Conservation (phyloP, 805 yeast genomes). For the Starmerella gropengiesseri region DNA sequence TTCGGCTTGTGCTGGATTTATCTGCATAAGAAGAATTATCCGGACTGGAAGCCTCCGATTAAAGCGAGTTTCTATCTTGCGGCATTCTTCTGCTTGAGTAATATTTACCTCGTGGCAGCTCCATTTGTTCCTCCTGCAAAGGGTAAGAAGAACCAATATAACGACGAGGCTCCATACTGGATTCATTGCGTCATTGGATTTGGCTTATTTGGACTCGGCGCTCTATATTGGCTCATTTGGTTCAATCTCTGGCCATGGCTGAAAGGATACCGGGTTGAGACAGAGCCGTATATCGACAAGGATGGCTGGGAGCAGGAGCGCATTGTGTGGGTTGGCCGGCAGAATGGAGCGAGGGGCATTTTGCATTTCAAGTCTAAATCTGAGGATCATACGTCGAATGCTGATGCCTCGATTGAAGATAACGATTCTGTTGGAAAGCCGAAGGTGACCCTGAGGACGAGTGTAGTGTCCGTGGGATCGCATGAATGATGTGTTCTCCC, state of each 20-base stretch:
- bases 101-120: conserved; percentile 58
- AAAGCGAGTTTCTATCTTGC: conserved; percentile 32
- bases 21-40: conserved; percentile 25
- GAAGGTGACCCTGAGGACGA: too few species aligned
- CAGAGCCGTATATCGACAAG: conserved; percentile 7
- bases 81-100: conserved; percentile 51
- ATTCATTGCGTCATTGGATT: conserved; percentile 70
- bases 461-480: too few species aligned
- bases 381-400: too few species aligned
- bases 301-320: conserved; percentile 13
- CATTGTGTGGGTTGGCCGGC: neutral
- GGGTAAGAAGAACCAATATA: conserved; percentile 41
- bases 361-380: neutral
- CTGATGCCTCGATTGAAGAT: too few species aligned
- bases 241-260: conserved; percentile 44
- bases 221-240: conserved; percentile 56
- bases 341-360: neutral
- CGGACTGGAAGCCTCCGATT: conserved; percentile 61
- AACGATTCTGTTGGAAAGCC: too few species aligned
- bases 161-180: conserved; percentile 53
- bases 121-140: conserved; percentile 70
- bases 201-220: conserved; percentile 53
- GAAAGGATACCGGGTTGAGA: conserved; percentile 21
- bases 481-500: too few species aligned
- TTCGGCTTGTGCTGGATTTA: conserved; percentile 51